Conservation (phyloP, 1,284 basidiomycete species). For the Rhodotorula sp. region DNA sequence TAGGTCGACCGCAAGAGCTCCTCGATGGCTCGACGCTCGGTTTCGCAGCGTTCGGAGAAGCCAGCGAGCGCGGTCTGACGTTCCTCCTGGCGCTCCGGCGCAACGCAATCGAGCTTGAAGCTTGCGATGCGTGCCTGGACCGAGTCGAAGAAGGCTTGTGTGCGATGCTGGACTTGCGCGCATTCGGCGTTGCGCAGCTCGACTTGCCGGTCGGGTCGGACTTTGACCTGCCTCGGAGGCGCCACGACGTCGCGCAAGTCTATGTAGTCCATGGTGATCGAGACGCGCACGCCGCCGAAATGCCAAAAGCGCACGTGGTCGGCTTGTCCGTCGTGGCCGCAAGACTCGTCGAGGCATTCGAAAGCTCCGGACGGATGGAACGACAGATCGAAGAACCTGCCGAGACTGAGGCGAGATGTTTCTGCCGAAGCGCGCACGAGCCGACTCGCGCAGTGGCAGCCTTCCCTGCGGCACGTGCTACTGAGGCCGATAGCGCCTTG, state of each 20-base stretch:
- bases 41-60: constrained; percentile 27
- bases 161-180: constrained; percentile 70
- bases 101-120: constrained; percentile 49
- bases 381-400: constrained; percentile 86
- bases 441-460: constrained; percentile 51
- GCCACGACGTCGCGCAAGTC: constrained; percentile 81
- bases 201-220: constrained; percentile 80
- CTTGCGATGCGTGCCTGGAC: constrained; percentile 57
- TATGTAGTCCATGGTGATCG: constrained; percentile 84
- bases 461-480: constrained; percentile 33
- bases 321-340: constrained; percentile 90
- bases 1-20: constrained; percentile 76
- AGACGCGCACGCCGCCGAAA: constrained; percentile 65
- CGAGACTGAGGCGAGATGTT: constrained; percentile 75
- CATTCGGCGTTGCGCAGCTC: constrained; percentile 89
- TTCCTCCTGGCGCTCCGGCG: constrained; percentile 38
- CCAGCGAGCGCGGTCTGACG: constrained; percentile 32
- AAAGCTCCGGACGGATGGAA: constrained; percentile 84
- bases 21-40: constrained; percentile 62
- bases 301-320: constrained; percentile 94
- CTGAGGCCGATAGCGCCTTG: constrained; percentile 29
- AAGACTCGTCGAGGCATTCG: constrained; percentile 73
- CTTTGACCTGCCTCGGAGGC: constrained; percentile 81
- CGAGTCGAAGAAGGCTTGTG: constrained; percentile 61
- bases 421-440: constrained; percentile 89